Conservation (phyloP, 306 rosid genomes). For the Cicer bijugum region DNA sequence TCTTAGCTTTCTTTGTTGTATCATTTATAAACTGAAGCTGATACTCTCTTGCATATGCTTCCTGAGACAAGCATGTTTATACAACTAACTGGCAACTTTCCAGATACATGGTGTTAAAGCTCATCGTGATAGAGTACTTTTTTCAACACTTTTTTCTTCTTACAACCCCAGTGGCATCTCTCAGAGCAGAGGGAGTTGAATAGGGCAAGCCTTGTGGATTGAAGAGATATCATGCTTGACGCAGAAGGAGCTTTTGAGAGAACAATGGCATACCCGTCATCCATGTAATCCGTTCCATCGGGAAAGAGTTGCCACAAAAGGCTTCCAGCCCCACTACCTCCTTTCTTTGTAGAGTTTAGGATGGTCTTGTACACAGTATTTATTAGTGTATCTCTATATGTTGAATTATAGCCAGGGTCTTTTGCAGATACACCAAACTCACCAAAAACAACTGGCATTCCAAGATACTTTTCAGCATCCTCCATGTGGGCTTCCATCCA, state of each 20-base stretch:
- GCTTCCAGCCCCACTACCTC: slow-evolving; percentile 94
- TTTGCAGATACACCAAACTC: slow-evolving; percentile 90
- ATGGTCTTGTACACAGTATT: slow-evolving; percentile 66
- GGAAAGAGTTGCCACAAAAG: slow-evolving; percentile 94
- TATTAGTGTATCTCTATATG: slow-evolving; percentile 65
- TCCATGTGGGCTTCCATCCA: slow-evolving; percentile 97
- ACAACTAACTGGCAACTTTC: slow-evolving; percentile 7
- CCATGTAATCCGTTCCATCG: slow-evolving; percentile 96
- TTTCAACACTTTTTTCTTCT: slow-evolving; percentile 59
- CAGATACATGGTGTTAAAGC: slow-evolving; percentile 38
- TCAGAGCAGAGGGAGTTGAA: slow-evolving; percentile 80
- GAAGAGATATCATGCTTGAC: slow-evolving; percentile 72
- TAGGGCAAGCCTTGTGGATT: slow-evolving; percentile 71
- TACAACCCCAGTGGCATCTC: slow-evolving; percentile 87
- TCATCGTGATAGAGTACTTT: slow-evolving; percentile 52
- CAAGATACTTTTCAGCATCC: slow-evolving; percentile 82
- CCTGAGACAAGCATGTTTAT: slow-evolving; percentile 1
- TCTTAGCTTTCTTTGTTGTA: slow-evolving; percentile 25
- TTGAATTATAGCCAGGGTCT: slow-evolving; percentile 77
- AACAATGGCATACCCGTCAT: slow-evolving; percentile 88
- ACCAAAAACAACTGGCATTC: slow-evolving; percentile 80
- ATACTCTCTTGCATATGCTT: slow-evolving; percentile 32
- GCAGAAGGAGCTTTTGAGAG: slow-evolving; percentile 76
- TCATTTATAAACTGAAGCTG: slow-evolving; percentile 38
- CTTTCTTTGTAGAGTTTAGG: slow-evolving; percentile 79